These are phyloP conservation scores for Alternaria triticina DNA, from an alignment of 2,329 filamentous ascomycete species.

Conservation along the genomic window DNA sequence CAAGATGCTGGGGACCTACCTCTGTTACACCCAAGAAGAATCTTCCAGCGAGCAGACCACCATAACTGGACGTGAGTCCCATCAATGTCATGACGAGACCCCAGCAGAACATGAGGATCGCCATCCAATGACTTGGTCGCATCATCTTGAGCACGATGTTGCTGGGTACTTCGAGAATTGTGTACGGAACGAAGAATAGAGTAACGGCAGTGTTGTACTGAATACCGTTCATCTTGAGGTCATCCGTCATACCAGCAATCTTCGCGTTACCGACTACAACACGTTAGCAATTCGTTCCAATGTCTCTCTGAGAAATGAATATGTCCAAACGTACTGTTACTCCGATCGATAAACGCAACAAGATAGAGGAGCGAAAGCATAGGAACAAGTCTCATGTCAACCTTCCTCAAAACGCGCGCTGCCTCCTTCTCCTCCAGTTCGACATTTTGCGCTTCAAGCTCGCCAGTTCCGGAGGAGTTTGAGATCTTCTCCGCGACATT, in stretches of 20 bases:
- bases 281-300: slow-evolving; percentile 5
- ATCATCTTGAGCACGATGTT: slow-evolving; percentile 54
- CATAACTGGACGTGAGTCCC: slow-evolving; percentile 57
- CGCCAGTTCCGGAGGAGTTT: slow-evolving; percentile 24
- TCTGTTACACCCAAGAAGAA: slow-evolving; percentile 51
- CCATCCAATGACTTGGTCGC: slow-evolving; percentile 50
- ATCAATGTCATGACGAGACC: slow-evolving; percentile 50
- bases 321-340: slow-evolving; percentile 31
- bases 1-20: slow-evolving; percentile 23
- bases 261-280: slow-evolving; percentile 49
- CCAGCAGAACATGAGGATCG: slow-evolving; percentile 49
- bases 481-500: slow-evolving; percentile 34
- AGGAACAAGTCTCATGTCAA: slow-evolving; percentile 42
- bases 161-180: slow-evolving; percentile 45
- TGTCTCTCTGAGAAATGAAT: background rate
- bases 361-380: slow-evolving; percentile 44
- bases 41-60: slow-evolving; percentile 56
- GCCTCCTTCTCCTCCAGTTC: slow-evolving; percentile 37
- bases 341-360: slow-evolving; percentile 43
- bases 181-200: slow-evolving; percentile 51
- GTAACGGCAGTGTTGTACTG: slow-evolving; percentile 51
- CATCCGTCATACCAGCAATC: slow-evolving; percentile 49
- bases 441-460: slow-evolving; percentile 33
- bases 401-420: slow-evolving; percentile 41
- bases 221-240: slow-evolving; percentile 46